Conservation (phyloP, 225 moss, liverwort and hornwort genomes). For the Anthoceros angustus region DNA sequence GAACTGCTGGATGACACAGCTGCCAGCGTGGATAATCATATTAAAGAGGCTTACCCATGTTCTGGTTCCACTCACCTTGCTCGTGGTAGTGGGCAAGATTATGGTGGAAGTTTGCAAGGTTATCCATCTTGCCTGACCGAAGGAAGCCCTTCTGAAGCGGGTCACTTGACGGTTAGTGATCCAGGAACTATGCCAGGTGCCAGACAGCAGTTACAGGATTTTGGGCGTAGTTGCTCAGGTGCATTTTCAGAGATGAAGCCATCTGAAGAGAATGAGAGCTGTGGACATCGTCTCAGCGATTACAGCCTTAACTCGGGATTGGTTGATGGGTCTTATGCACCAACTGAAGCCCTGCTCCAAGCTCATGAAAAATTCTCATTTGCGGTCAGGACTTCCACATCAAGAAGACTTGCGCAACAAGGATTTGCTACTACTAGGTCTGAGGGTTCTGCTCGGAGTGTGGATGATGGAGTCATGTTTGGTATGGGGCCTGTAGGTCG, state of each 20-base stretch:
- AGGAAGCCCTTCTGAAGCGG: conserved; percentile 33
- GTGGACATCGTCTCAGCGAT: conserved; percentile 6
- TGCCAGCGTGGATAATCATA: not conserved
- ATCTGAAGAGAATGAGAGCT: not conserved
- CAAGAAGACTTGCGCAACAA: not conserved
- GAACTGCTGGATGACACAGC: conserved; percentile 39
- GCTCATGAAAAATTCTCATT: conserved; percentile 18
- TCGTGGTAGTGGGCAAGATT: not conserved
- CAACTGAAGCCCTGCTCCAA: not conserved
- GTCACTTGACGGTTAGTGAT: conserved; percentile 45
- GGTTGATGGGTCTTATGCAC: conserved; percentile 6
- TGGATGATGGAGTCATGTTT: conserved; percentile 6
- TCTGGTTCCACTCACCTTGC: not conserved
- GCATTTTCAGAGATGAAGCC: not conserved
- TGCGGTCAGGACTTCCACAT: not conserved
- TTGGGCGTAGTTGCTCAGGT: conserved; percentile 15
- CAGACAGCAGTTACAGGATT: conserved; percentile 15
- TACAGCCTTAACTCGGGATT: conserved; percentile 9
- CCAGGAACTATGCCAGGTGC: conserved; percentile 41
- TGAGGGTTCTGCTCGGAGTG: conserved; percentile 9
- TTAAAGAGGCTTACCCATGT: not conserved
- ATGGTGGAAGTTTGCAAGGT: not conserved
- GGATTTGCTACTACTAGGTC: conserved; percentile 16
- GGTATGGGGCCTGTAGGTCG: conserved; percentile 6
- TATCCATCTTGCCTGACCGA: conserved; percentile 5